Evolutionary conservation across 306 rosid genomes (phyloP).

Genomic region (Malus sieversii): DNA sequence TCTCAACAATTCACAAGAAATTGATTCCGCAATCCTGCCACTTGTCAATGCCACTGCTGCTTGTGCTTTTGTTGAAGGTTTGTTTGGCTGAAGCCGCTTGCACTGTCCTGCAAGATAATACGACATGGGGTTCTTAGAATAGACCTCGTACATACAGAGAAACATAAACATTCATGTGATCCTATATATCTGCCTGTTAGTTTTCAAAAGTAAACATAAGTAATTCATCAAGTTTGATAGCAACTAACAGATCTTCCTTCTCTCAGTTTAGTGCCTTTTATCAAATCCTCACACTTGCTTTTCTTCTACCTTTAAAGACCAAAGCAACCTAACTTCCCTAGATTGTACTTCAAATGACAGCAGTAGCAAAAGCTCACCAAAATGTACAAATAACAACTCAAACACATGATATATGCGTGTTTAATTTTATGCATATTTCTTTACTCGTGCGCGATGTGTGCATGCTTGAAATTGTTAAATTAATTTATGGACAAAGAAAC

Average conservation of each 20-base stretch:
- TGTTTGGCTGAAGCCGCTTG: conserved; percentile 87
- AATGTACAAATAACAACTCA: too few relatives aligned
- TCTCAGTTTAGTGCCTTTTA: not conserved
- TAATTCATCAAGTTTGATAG: not conserved
- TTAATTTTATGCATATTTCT: not conserved
- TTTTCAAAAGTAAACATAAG: not conserved
- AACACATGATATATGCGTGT: not conserved
- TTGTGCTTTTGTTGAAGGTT: conserved; percentile 82
- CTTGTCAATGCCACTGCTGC: conserved; percentile 73
- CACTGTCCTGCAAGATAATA: conserved; percentile 62
- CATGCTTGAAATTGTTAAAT: not conserved
- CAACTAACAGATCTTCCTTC: not conserved
- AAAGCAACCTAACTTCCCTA: too few relatives aligned
- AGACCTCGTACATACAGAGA: not conserved
- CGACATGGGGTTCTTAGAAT: not conserved
- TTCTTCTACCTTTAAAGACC: not conserved
- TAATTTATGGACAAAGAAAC: not conserved
- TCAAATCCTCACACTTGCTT: not conserved
- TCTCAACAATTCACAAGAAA: conserved; percentile 54
- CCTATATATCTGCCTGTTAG: not conserved
- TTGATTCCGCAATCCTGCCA: conserved; percentile 65
- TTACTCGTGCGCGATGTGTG: not conserved
- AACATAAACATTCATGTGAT: not conserved
- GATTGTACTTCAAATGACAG: too few relatives aligned
- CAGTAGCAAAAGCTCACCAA: too few relatives aligned